Base-by-base conservation (phyloP, 164 flowering plant genomes). In the Piper betle region DNA sequence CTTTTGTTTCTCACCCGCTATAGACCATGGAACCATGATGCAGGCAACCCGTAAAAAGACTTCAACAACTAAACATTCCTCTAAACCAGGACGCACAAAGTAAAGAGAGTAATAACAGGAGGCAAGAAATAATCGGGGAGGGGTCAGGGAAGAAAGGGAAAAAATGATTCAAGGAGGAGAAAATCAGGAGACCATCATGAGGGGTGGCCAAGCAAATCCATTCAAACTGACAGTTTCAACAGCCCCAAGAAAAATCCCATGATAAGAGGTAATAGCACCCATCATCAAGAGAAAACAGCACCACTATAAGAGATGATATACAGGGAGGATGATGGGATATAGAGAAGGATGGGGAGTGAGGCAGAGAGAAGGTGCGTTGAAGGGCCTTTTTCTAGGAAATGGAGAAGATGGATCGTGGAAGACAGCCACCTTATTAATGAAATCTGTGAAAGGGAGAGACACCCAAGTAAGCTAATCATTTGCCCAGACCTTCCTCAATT, bases 131-230 rank as follows among this genome's bases (percentile, higher is more conserved):
- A 60, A 55, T 52, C 2, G 65, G 65, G 66, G 55, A 53, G 59
- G 64, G 62, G 69, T 18, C 70, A 40, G 64, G 33, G 39, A 60
- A 8, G 58, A 57, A 19, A 57, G 46, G 58, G 60, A 60, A 52
- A 58, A 57, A 25, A 57, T 52, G 15, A 48, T 38, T 53, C 40
- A 68, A 37, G 65, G 56, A 57, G 59, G 39, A 59, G 66, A 41
- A 33, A 62, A 60, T 55, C 58, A 69, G 70, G 67, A 63, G 62
- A 65, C 46, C 66, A 74, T 71, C 66, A 68, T 76, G 66, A 69
- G 75, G 74, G 77, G 76, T 72, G 57, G 78, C 80, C 81, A 79
- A 73, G 65, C 63, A 73, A 76, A 79, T 76, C 78, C 82, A 78
- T 73, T 79, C 78, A 79, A 73, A 69, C 80, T 78, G 82, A 81